A percentile compares a stretch with the other conserved stretches of the same genome.
phyloP scores from a whole-genome alignment of 805 yeast species.

The Lipomyces yamadae region DNA sequence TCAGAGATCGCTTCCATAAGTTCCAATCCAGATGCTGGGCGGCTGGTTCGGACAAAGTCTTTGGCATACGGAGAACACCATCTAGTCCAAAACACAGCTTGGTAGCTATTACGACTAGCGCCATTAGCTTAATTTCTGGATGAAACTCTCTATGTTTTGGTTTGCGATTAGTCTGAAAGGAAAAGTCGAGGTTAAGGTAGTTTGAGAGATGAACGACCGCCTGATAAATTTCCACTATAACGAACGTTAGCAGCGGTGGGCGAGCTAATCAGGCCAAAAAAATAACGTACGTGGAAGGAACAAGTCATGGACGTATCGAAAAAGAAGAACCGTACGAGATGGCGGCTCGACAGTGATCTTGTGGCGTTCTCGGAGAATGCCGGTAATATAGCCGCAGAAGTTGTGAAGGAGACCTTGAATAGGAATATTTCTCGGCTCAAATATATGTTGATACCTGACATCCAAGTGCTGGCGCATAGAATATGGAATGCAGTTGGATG shows the following conservation, averaged over 20 bases:
- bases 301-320: slow-evolving; percentile 25
- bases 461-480: slow-evolving; percentile 22
- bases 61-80: slow-evolving; percentile 17
- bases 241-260: background rate
- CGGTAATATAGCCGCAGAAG: slow-evolving; percentile 4
- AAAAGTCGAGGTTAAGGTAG: slow-evolving; percentile 3
- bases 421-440: slow-evolving; percentile 26
- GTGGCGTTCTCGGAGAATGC: slow-evolving; percentile 4
- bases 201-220: slow-evolving; percentile 19
- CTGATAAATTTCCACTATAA: slow-evolving; percentile 25
- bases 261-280: background rate
- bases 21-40: slow-evolving; percentile 32
- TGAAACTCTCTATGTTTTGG: slow-evolving; percentile 11
- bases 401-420: slow-evolving; percentile 27
- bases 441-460: slow-evolving; percentile 15
- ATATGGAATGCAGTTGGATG: slow-evolving; percentile 18
- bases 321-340: slow-evolving; percentile 6
- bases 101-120: slow-evolving; percentile 29
- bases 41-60: slow-evolving; percentile 25
- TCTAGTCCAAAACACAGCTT: slow-evolving; percentile 38
- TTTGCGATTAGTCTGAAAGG: slow-evolving; percentile 7
- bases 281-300: slow-evolving; percentile 20
- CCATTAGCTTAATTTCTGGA: slow-evolving; percentile 33
- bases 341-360: slow-evolving; percentile 11
- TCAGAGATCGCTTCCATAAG: slow-evolving; percentile 22